Percentiles rank a stretch among this genome's conserved stretches.
Evolutionary conservation across 73 alveolate species (phyloP).

Genomic region (Tetrahymena elliotti): DNA sequence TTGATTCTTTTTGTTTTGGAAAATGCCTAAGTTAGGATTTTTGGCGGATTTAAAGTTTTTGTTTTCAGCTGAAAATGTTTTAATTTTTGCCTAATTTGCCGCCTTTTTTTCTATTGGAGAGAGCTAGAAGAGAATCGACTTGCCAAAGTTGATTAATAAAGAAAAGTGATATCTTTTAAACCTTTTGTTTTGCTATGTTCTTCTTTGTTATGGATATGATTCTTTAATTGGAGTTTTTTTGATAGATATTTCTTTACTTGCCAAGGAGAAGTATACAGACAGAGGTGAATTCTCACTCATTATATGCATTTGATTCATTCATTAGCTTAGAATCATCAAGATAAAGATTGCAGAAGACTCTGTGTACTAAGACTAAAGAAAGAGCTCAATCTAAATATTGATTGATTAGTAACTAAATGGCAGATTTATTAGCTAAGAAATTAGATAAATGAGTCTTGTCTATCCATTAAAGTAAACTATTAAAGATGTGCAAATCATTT

Average conservation of each 20-base stretch:
- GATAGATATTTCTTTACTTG: background rate
- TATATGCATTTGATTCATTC: background rate
- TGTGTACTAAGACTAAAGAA: background rate
- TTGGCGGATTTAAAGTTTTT: background rate
- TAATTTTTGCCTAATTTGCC: background rate
- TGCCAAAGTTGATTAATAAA: background rate
- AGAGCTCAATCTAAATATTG: background rate
- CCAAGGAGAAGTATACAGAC: background rate
- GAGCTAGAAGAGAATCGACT: background rate
- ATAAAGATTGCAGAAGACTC: background rate
- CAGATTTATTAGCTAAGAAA: background rate
- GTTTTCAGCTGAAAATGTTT: background rate
- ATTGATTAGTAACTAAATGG: background rate
- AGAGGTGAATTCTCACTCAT: background rate
- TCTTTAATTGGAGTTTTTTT: background rate
- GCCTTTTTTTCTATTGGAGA: constrained; percentile 1
- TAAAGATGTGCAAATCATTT: background rate
- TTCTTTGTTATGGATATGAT: background rate
- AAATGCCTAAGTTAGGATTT: background rate
- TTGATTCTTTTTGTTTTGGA: background rate
- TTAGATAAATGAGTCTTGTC: background rate
- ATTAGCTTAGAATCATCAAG: background rate
- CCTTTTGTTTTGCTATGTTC: constrained; percentile 1
- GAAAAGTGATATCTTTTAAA: no score
- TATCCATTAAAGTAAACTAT: background rate